These are phyloP conservation scores for Irpex sp. DNA, from an alignment of 1,284 basidiomycete genomes.

Conservation along the genomic window DNA sequence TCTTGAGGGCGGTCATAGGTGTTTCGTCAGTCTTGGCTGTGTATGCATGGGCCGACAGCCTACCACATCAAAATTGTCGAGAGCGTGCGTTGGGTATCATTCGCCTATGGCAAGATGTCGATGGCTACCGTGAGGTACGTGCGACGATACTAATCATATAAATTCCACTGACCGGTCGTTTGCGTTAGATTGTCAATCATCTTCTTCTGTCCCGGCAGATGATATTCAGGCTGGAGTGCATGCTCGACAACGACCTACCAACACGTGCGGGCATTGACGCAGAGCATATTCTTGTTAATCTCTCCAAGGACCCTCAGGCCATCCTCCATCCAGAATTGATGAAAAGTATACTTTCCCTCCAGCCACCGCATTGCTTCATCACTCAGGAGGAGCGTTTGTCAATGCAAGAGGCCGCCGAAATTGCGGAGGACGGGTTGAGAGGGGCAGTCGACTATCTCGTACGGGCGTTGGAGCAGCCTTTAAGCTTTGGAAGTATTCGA, in stretches of 20 bases:
- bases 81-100: conserved; percentile 60
- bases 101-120: conserved; percentile 64
- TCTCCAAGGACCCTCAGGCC: conserved; percentile 58
- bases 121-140: conserved; percentile 61
- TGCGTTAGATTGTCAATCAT: conserved; percentile 58
- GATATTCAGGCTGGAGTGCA: conserved; percentile 59
- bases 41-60: conserved; percentile 76
- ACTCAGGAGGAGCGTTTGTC: conserved; percentile 53
- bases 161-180: not conserved
- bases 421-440: conserved; percentile 60
- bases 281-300: conserved; percentile 60
- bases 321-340: conserved; percentile 55
- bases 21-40: conserved; percentile 66
- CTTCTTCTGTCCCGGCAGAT: conserved; percentile 61
- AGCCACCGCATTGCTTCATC: conserved; percentile 55
- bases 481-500: conserved; percentile 47
- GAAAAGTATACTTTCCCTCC: conserved; percentile 50
- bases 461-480: conserved; percentile 45
- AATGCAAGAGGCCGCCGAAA: conserved; percentile 54
- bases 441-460: conserved; percentile 62
- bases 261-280: conserved; percentile 59
- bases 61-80: conserved; percentile 60
- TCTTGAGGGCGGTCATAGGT: conserved; percentile 63
- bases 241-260: conserved; percentile 57
- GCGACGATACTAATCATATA: not conserved